Evolutionary conservation across 1,284 basidiomycete genomes (phyloP), one percentile per base, ranked within the genome.

Genomic region (Lentinula novae-zelandiae): DNA sequence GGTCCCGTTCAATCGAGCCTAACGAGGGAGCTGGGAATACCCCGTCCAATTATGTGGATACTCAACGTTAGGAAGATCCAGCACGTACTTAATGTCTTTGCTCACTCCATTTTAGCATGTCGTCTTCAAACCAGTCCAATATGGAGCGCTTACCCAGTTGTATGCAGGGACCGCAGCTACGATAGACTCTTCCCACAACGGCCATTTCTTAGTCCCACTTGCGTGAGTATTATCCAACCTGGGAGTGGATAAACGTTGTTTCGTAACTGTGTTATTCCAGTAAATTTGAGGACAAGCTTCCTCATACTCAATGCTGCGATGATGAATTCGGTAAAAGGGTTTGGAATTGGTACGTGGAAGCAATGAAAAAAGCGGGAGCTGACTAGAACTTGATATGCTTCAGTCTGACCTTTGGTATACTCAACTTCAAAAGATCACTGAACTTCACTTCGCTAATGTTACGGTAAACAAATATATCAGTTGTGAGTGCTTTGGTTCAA

Each of bases 121-220:
- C 0, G 48, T 63, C n/a, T 59, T 42, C 4, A 51, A 48, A n/a
- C 17, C 42, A 34, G 22, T 51, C 5, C 8, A 70, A 61, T 63
- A 66, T 42, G 76, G 76, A 2, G 75, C 75, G 0, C 65, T 74
- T n/a, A 78, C 75, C 1, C 73, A 73, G 58, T 65, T 78, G 5
- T 78, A 70, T 62, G 76, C 72, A 0, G 78, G 72, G 2, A 76
- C 76, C 1, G 63, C 71, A 3, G 69, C 72, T 0, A 69, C 1
- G 12, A 59, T 59, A 38, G 57, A 59, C 10, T 5, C 36, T 15
- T 39, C 20, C 20, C 39, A 53, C 49, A 61, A 57, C 27, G 60
- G 60, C 10, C 52, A 36, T 22, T 61, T 49, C 22, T 33, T 61
- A 7, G 34, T 61, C 12, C 60, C 60, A 22, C 22, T 22, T 22